Base-by-base conservation (phyloP, 305 asterid genomes). In the Fraxinus sp. region DNA sequence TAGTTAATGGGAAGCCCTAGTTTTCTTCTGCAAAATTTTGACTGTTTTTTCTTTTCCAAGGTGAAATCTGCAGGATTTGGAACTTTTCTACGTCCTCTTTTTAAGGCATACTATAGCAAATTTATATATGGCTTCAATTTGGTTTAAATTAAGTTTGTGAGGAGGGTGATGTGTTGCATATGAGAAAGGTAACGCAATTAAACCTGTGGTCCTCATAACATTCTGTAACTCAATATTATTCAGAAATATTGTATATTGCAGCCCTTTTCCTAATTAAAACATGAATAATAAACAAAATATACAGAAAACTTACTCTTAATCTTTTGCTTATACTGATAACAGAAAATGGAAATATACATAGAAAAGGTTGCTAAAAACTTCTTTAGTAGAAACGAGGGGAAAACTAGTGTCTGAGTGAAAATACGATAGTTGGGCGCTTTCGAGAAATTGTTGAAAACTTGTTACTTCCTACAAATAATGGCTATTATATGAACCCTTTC, bases 141-240 rank as follows among this genome's bases (percentile, higher is more conserved):
- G 11, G 37, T 66, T 10, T 66, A 66, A 66, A 26, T 66, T 64
- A 24, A 64, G 33, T 66, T 11, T 24, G 36, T 24, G 73, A 0
- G 18, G 57, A 46, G 18, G n/a, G 57, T 13, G 57, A 46, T 46
- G 57, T 46, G 57, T 46, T 46, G 57, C 57, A 13, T 77, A 78
- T 77, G 74, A 86, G 30, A 33, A 77, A 62, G 84, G 83, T 32
- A 81, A 46, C 16, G 57, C n/a, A 46, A 46, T 46, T 46, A 13
- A 46, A 46, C 57, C 57, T 84, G 90, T 88, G 90, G 93, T 88
- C 88, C 90, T 80, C 84, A 32, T n/a, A 81, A 64, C 73, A 79
- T 82, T 52, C n/a, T 80, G 62, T 68, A 35, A 46, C 57, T 46
- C 57, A 13, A 13, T 11, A 46, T 46, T 46, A 44, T 36, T 13